These are phyloP conservation scores for Hypoxylon subgilvum DNA, from an alignment of 495 filamentous ascomycete species.

Conservation along the genomic window DNA sequence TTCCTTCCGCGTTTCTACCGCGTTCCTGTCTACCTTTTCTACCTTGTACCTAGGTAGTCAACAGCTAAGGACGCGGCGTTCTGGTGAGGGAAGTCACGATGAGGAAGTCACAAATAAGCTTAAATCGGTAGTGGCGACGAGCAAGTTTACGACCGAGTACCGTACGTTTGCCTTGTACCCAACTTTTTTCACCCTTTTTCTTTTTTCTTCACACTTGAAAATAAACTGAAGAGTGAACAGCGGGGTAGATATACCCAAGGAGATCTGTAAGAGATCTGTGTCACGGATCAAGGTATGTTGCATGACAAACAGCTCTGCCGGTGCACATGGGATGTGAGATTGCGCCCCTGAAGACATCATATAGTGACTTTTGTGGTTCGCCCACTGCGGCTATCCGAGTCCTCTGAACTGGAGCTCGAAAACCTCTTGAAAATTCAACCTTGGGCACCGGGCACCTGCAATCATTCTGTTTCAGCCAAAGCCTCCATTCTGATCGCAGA, in stretches of 20 bases:
- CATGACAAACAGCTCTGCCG: constrained; percentile 11
- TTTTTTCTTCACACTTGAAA: no score
- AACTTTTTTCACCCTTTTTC: no score
- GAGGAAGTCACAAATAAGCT: neutral
- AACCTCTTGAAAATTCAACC: neutral
- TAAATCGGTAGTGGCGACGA: neutral
- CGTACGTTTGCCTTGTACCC: no score
- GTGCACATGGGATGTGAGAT: constrained; percentile 12
- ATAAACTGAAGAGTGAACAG: no score
- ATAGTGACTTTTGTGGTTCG: constrained; percentile 8
- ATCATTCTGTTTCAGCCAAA: no score
- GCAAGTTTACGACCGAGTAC: neutral
- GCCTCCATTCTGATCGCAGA: no score
- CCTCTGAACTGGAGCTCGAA: neutral
- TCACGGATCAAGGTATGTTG: neutral
- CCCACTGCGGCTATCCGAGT: constrained; percentile 22
- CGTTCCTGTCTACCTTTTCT: no score
- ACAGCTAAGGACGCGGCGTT: no score
- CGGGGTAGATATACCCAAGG: constrained; percentile 13
- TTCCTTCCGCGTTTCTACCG: neutral
- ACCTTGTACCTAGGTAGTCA: no score
- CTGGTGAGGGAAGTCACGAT: neutral
- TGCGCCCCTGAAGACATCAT: neutral
- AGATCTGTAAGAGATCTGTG: constrained; percentile 9
- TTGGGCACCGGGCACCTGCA: neutral